Evolutionary conservation across 208 protist genomes (phyloP).

Genomic region (Trichomonas gallinae): DNA sequence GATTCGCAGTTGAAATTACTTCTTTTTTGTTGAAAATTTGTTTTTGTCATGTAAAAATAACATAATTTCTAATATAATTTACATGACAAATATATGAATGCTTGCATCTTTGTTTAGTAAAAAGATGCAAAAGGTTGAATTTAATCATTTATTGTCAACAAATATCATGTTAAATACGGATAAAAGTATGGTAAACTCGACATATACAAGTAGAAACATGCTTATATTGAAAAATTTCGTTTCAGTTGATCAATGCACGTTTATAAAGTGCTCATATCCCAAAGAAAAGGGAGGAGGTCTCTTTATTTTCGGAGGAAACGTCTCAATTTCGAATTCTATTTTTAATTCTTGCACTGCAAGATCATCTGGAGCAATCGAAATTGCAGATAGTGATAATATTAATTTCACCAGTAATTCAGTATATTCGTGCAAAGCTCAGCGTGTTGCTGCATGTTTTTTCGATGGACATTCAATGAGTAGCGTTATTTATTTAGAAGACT

Average conservation of each 20-base stretch:
- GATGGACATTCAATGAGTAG: not conserved
- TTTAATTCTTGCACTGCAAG: not conserved
- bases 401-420: not conserved
- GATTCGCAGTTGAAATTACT: no score
- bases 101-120: no score
- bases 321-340: not conserved
- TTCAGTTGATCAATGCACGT: not conserved
- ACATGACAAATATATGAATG: no score
- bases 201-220: not conserved
- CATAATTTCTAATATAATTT: no score
- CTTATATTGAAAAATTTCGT: not conserved
- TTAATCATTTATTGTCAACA: not conserved
- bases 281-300: not conserved
- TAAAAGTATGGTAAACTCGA: not conserved
- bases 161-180: not conserved
- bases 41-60: no score
- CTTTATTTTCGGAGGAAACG: not conserved
- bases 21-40: no score
- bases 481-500: not conserved
- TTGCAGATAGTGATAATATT: not conserved
- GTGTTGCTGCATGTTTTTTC: not conserved
- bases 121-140: no score
- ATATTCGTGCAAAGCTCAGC: not conserved
- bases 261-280: not conserved
- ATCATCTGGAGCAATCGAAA: not conserved